A percentile compares a stretch with the other conserved stretches of the same genome.
Conservation (phyloP, 331 rosid species). For the Acacia pycnantha region DNA sequence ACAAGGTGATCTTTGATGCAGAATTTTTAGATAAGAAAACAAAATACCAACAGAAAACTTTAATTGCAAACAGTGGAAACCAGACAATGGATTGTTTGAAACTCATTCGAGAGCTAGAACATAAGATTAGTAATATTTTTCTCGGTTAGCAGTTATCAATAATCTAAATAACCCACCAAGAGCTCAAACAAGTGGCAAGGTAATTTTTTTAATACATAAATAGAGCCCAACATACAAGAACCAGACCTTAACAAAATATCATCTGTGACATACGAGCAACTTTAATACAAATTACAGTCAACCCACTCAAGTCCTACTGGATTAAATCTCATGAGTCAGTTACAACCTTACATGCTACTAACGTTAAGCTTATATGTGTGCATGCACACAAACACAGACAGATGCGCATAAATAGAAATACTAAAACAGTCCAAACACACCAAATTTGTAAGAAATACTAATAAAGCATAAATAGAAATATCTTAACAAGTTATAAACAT, state of each 20-base stretch:
- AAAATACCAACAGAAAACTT: background rate
- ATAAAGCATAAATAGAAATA: too few species aligned
- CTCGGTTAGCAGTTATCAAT: background rate
- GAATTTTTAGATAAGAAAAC: background rate
- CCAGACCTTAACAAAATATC: background rate
- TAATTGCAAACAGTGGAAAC: background rate
- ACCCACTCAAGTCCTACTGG: background rate
- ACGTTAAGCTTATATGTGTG: too few species aligned
- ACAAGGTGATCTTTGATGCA: background rate
- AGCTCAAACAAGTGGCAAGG: conserved; percentile 17
- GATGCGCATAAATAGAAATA: too few species aligned
- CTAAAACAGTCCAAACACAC: too few species aligned
- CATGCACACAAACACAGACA: too few species aligned
- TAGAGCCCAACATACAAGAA: background rate
- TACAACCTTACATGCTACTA: background rate
- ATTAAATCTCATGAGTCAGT: background rate
- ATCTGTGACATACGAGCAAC: background rate
- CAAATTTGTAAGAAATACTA: too few species aligned
- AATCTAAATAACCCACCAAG: conserved; percentile 5
- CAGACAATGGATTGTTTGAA: background rate
- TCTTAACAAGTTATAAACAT: too few species aligned
- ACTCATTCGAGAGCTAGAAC: background rate
- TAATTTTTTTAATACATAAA: background rate
- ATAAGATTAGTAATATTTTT: background rate
- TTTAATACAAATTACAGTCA: background rate